These are phyloP conservation scores for Moesziomyces parantarcticus DNA, from an alignment of 1,284 basidiomycete species.

Conservation along the genomic window DNA sequence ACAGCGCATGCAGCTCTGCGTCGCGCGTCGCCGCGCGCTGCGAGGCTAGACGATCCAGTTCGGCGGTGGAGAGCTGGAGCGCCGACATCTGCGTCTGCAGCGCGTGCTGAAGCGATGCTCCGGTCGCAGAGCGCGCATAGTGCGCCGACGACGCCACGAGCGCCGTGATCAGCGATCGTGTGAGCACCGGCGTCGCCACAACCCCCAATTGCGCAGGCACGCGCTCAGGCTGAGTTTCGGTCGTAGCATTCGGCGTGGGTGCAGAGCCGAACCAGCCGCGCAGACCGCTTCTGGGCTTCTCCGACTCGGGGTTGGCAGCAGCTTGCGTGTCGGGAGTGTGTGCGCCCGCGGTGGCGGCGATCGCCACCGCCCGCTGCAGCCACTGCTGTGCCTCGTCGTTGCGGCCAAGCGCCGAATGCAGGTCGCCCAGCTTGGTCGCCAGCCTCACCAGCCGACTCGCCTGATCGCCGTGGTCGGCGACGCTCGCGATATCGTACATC, in stretches of 20 bases:
- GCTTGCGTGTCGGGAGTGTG: constrained; percentile 2
- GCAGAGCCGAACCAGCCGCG: constrained; percentile 18
- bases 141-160: constrained; percentile 54
- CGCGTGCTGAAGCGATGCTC: constrained; percentile 34
- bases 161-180: constrained; percentile 44
- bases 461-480: neutral
- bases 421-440: constrained; percentile 57
- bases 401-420: constrained; percentile 32
- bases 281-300: neutral
- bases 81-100: constrained; percentile 53
- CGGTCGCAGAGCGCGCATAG: constrained; percentile 30
- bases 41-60: constrained; percentile 24
- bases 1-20: constrained; percentile 41
- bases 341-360: constrained; percentile 37
- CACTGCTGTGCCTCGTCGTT: constrained; percentile 45
- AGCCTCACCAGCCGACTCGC: constrained; percentile 42
- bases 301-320: neutral
- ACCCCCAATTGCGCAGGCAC: neutral
- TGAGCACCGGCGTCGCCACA: constrained; percentile 32
- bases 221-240: neutral
- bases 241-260: neutral
- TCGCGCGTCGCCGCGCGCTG: constrained; percentile 1
- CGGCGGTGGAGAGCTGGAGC: constrained; percentile 34
- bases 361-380: constrained; percentile 40
- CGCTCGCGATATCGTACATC: constrained; percentile 28